These are phyloP conservation scores for Phytophthora quininea DNA, from an alignment of 352 stramenopile species.

Conservation along the genomic window DNA sequence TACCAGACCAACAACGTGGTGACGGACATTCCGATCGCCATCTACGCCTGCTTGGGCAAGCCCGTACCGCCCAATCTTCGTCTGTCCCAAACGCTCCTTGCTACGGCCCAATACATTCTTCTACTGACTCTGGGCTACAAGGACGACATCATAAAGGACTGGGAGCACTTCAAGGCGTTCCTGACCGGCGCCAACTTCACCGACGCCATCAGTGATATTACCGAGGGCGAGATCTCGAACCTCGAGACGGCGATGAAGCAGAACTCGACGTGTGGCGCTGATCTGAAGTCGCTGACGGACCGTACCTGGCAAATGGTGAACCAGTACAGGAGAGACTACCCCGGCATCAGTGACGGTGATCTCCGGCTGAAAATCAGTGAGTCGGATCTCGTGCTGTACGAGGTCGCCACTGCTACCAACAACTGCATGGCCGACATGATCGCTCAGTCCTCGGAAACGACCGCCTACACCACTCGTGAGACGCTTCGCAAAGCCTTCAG, in stretches of 20 bases:
- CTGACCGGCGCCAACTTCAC: slow-evolving; percentile 31
- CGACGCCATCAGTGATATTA: slow-evolving; percentile 30
- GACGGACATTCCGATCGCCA: slow-evolving; percentile 54
- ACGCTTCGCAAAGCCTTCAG: slow-evolving; percentile 53
- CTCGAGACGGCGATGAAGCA: slow-evolving; percentile 43
- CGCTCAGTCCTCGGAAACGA: slow-evolving; percentile 17
- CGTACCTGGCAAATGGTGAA: slow-evolving; percentile 44
- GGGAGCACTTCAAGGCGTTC: slow-evolving; percentile 43
- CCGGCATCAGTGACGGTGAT: slow-evolving; percentile 29
- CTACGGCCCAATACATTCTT: slow-evolving; percentile 36
- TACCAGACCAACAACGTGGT: slow-evolving; percentile 64
- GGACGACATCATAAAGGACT: slow-evolving; percentile 34
- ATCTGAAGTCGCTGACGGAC: slow-evolving; percentile 46
- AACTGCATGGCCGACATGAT: slow-evolving; percentile 49
- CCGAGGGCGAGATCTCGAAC: slow-evolving; percentile 27
- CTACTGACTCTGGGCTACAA: slow-evolving; percentile 34
- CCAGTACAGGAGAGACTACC: slow-evolving; percentile 34
- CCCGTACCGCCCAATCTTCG: slow-evolving; percentile 19
- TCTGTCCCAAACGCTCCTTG: slow-evolving; percentile 27
- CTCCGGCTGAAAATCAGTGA: slow-evolving; percentile 47
- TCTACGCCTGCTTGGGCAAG: slow-evolving; percentile 52
- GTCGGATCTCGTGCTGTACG: slow-evolving; percentile 50
- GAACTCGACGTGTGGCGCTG: slow-evolving; percentile 46
- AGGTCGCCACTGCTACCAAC: slow-evolving; percentile 51
- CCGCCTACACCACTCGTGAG: slow-evolving; percentile 44